A percentile compares a stretch with the other conserved stretches of the same genome.
These are phyloP conservation scores for Aureobasidium sp. DNA, from an alignment of 2,329 filamentous ascomycete genomes.

Conservation along the genomic window DNA sequence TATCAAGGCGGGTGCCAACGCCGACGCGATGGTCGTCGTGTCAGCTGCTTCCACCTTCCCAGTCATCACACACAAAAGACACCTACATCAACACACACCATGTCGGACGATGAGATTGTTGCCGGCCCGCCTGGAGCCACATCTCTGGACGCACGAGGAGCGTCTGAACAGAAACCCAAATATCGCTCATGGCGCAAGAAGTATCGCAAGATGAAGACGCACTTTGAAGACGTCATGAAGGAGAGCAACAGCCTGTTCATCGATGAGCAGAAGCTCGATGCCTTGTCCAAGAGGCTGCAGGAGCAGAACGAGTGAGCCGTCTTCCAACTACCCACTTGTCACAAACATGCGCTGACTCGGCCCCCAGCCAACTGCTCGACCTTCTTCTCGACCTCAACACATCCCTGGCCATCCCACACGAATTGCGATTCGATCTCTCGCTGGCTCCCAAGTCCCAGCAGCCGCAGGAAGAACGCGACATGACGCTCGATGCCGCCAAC, in stretches of 20 bases:
- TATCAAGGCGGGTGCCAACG: not conserved
- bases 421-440: slow-evolving; percentile 64
- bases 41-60: not conserved
- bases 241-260: slow-evolving; percentile 76
- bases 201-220: slow-evolving; percentile 81
- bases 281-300: slow-evolving; percentile 73
- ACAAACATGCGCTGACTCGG: not conserved
- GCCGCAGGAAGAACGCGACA: slow-evolving; percentile 20
- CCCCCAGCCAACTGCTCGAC: slow-evolving; percentile 71
- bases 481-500: slow-evolving; percentile 23
- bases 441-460: slow-evolving; percentile 38
- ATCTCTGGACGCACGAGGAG: not conserved
- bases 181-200: slow-evolving; percentile 57
- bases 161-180: slow-evolving; percentile 21
- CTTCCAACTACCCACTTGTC: not conserved
- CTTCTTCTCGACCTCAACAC: slow-evolving; percentile 85
- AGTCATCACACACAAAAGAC: not conserved
- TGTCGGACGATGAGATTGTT: slow-evolving; percentile 16
- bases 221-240: slow-evolving; percentile 69
- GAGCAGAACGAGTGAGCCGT: slow-evolving; percentile 80
- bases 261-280: slow-evolving; percentile 70
- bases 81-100: not conserved
- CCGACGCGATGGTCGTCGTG: not conserved
- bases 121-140: slow-evolving; percentile 3
- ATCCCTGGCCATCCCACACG: slow-evolving; percentile 64